A percentile compares a stretch with the other conserved stretches of the same genome.
These are phyloP conservation scores for Aspergillus pseudoterreus DNA, from an alignment of 2,329 filamentous ascomycete genomes.

Conservation along the genomic window DNA sequence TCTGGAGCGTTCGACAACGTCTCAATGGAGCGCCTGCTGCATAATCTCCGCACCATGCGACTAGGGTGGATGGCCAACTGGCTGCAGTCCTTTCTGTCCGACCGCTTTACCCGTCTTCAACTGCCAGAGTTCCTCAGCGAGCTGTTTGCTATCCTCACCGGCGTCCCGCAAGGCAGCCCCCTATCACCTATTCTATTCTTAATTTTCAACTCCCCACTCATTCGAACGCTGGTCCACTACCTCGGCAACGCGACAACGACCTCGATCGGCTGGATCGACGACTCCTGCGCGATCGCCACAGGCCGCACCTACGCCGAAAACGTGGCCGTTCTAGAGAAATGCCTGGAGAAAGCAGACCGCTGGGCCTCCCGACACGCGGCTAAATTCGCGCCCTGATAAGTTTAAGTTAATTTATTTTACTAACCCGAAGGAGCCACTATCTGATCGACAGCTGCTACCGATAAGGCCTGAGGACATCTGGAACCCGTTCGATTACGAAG, in stretches of 20 bases:
- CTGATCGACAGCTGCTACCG: too few species aligned
- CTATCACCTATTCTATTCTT: slow-evolving; percentile 8
- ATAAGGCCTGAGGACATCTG: too few species aligned
- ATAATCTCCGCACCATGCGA: slow-evolving; percentile 4
- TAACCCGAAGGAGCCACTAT: background rate
- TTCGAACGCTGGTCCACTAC: background rate
- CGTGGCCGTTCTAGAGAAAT: background rate
- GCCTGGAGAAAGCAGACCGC: background rate
- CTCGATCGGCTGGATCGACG: background rate
- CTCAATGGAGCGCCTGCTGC: slow-evolving; percentile 8
- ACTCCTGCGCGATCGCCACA: background rate
- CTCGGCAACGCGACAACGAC: background rate
- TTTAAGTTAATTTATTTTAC: slow-evolving; percentile 9
- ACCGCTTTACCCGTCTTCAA: background rate
- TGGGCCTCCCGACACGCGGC: background rate
- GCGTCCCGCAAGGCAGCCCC: slow-evolving; percentile 2
- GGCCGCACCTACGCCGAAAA: background rate
- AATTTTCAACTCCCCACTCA: background rate
- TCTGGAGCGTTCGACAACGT: slow-evolving; percentile 12
- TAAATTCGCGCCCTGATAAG: slow-evolving; percentile 5
- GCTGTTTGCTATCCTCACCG: background rate
- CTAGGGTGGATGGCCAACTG: background rate
- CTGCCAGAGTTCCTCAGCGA: slow-evolving; percentile 3
- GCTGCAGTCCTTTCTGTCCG: slow-evolving; percentile 4
- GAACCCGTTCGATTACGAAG: too few species aligned